Percentiles rank a stretch among this genome's conserved stretches.
Evolutionary conservation across 1,139 yeast genomes (phyloP).

Genomic region (Candida mesenterica): DNA sequence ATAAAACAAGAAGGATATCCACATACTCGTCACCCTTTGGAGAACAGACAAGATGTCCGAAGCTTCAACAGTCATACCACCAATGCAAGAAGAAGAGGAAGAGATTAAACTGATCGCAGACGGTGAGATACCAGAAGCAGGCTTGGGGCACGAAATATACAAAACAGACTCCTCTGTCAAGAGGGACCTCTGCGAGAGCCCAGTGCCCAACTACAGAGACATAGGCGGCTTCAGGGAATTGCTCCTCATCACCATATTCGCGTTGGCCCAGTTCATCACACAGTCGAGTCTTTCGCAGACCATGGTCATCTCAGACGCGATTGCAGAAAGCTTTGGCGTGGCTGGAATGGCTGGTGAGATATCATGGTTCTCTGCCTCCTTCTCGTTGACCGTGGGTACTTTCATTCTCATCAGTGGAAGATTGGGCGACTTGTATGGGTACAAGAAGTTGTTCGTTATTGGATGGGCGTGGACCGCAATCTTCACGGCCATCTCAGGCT

Average conservation of each 20-base stretch:
- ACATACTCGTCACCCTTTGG: no score
- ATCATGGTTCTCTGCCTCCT: slow-evolving; percentile 62
- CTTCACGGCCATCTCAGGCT: slow-evolving; percentile 52
- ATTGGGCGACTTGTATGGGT: slow-evolving; percentile 64
- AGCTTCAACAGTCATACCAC: neutral
- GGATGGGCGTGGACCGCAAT: slow-evolving; percentile 51
- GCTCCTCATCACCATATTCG: slow-evolving; percentile 26
- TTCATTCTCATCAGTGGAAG: slow-evolving; percentile 61
- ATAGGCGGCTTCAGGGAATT: slow-evolving; percentile 20
- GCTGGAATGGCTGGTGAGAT: slow-evolving; percentile 39
- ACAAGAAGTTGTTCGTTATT: slow-evolving; percentile 44
- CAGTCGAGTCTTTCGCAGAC: slow-evolving; percentile 52
- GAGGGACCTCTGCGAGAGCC: no score
- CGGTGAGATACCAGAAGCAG: no score
- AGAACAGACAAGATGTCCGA: neutral
- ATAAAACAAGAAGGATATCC: no score
- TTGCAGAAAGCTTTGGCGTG: slow-evolving; percentile 39
- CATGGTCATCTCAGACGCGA: slow-evolving; percentile 33
- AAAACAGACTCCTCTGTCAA: no score
- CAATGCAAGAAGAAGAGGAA: neutral
- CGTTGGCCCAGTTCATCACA: slow-evolving; percentile 47
- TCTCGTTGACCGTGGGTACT: slow-evolving; percentile 59
- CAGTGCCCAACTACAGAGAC: slow-evolving; percentile 13
- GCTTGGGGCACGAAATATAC: no score
- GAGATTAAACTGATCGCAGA: neutral